A percentile compares a stretch with the other conserved stretches of the same genome.
Evolutionary conservation across 371 early-diverging fungal genomes (phyloP).

Genomic region (Mycotypha africana): DNA sequence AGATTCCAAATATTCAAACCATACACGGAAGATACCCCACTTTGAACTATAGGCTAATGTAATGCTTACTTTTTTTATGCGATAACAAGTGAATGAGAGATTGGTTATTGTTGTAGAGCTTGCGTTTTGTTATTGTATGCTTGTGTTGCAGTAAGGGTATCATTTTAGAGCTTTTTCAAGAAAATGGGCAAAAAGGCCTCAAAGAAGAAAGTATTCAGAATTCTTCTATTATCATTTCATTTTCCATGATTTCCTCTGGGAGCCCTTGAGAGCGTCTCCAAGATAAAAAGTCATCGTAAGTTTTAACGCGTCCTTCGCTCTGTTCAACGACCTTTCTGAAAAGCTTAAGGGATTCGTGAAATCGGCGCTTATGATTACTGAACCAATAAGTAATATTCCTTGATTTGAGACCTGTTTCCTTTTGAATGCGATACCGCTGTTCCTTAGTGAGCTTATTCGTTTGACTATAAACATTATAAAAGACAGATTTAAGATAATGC

Average conservation of each 20-base stretch:
- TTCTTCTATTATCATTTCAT: not conserved
- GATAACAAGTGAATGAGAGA: no score
- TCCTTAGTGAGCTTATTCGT: conserved; percentile 40
- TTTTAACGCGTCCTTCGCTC: conserved; percentile 20
- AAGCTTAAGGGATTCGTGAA: conserved; percentile 19
- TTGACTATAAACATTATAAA: conserved; percentile 34
- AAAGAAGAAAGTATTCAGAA: no score
- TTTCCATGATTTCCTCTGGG: conserved; percentile 18
- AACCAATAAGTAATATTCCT: conserved; percentile 50
- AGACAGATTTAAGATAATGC: conserved; percentile 33
- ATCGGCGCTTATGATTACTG: conserved; percentile 43
- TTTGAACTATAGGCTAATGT: no score
- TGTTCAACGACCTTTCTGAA: conserved; percentile 23
- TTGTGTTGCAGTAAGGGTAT: no score
- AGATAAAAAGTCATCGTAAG: conserved; percentile 33
- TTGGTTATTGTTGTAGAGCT: no score
- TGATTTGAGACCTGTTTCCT: conserved; percentile 32
- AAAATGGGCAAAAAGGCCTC: no score
- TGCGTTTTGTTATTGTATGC: no score
- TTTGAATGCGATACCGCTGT: conserved; percentile 25
- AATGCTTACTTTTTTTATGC: no score
- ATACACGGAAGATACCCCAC: no score
- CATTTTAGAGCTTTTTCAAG: no score
- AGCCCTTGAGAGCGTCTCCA: conserved; percentile 26
- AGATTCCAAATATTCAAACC: no score